Percentiles rank a stretch among this genome's conserved stretches.
Conservation (phyloP, 129 eudicot genomes). For the Flaveria ramosissima region DNA sequence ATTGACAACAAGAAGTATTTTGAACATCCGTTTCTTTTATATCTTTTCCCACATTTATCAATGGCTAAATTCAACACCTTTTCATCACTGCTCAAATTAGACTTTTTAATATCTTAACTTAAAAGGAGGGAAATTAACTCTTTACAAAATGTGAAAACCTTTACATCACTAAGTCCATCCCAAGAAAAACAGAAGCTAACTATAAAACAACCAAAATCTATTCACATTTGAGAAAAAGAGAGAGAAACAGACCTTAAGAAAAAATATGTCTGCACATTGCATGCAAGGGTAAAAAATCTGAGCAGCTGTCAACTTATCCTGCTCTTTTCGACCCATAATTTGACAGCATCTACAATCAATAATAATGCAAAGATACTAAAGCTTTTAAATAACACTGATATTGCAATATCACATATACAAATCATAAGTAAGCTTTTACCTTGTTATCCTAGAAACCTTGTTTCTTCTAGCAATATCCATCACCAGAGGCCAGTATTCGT, state of each 20-base stretch:
- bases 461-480: constrained; percentile 65
- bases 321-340: constrained; percentile 17
- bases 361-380: not conserved
- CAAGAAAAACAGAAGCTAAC: constrained; percentile 2
- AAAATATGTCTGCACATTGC: constrained; percentile 90
- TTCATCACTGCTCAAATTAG: not conserved
- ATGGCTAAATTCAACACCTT: not conserved
- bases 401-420: not conserved
- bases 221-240: not conserved
- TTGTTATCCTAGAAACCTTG: constrained; percentile 54
- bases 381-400: not conserved
- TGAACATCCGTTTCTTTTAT: not conserved
- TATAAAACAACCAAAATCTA: not conserved
- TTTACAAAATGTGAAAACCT: not conserved
- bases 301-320: constrained; percentile 71
- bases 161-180: not conserved
- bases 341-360: constrained; percentile 40
- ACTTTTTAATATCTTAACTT: not conserved
- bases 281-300: constrained; percentile 77
- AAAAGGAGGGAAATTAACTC: not conserved
- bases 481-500: constrained; percentile 81
- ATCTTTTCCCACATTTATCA: not conserved
- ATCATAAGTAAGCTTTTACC: constrained; percentile 26
- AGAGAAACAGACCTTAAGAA: constrained; percentile 54
- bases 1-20: too few species aligned